Evolutionary conservation across 495 filamentous ascomycete species (phyloP), one percentile per base, ranked within the genome.

Genomic region (Talaromyces liani): DNA sequence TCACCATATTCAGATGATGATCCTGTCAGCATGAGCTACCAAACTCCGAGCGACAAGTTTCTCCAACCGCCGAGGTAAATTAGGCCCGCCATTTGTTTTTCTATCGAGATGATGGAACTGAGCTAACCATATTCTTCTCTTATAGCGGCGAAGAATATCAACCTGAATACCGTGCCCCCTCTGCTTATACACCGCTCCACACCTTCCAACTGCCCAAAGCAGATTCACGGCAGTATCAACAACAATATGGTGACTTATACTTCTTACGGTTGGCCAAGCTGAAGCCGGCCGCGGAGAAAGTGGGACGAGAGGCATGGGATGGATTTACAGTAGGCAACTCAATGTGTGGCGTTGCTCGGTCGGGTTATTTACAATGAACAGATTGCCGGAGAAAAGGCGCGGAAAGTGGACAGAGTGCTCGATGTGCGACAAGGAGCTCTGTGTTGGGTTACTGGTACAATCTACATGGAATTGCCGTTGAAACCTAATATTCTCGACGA

Each of bases 401-500:
- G 78, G 59, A 84, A 80, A 60, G 91, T 92, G 5, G 89, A 97
- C 20, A 79, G 93, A 65, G 95, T 97, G 39, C 82, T 99, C 9
- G 93, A 97, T 79, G 95, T 99, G 14, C 85, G 94, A 68, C 95
- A 97, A 73, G 94, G 94, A 60, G 87, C 97, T 75, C 77, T 98
- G 27, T 97, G 95, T 75, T 99, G 93, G 93, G 89, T 99, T 55
- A 80, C 85, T 0, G 95, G 95, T 8, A 99, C 95, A 0, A 85
- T 97, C 31, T 99, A 94, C 65, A 95, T 97, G 88, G 93, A 97
- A 64, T 91, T 98, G 91, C 87, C 90, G 16, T 72, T 97, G 68
- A 99, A 99, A 73, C 95, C 95, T 0, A 97, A 97, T 69, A 92
- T 99, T 76, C 79, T 99, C 34, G 93, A 97, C 25, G 95, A 99